phyloP scores from a whole-genome alignment of 2,329 filamentous ascomycete genomes.

The Cryphonectria carpinicola region DNA sequence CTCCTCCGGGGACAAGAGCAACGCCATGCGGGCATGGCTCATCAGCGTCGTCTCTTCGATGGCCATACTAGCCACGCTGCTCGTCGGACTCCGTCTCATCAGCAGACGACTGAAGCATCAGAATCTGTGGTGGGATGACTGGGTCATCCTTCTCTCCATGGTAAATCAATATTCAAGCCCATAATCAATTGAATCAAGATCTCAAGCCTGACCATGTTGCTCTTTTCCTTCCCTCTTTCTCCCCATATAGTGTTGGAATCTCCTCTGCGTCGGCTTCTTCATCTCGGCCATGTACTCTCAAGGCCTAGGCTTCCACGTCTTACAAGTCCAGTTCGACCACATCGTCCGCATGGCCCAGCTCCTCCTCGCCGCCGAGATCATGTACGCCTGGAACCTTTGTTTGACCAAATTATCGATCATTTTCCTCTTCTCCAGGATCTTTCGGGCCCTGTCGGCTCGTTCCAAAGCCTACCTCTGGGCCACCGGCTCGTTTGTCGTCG shows the following conservation, averaged over 20 bases:
- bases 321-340: conserved; percentile 40
- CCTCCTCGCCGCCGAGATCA: conserved; percentile 51
- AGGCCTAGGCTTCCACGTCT: conserved; percentile 53
- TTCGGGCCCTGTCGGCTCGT: conserved; percentile 46
- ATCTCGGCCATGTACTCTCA: conserved; percentile 51
- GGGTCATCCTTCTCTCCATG: conserved; percentile 53
- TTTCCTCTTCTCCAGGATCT: conserved; percentile 58
- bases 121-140: conserved; percentile 56
- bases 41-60: conserved; percentile 45
- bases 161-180: conserved; percentile 36
- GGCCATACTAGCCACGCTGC: conserved; percentile 45
- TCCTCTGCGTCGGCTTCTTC: conserved; percentile 49
- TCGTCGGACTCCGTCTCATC: conserved; percentile 45
- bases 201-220: conserved; percentile 11
- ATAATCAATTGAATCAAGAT: not conserved
- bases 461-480: conserved; percentile 44
- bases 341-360: conserved; percentile 51
- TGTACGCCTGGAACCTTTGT: conserved; percentile 52
- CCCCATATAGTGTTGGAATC: conserved; percentile 43
- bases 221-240: not conserved
- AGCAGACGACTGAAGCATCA: conserved; percentile 48
- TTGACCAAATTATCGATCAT: conserved; percentile 56
- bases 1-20: conserved; percentile 39
- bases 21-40: conserved; percentile 47
- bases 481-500: conserved; percentile 48